These are phyloP conservation scores for Umbellularia californica DNA, from an alignment of 164 flowering plant species.

Conservation along the genomic window DNA sequence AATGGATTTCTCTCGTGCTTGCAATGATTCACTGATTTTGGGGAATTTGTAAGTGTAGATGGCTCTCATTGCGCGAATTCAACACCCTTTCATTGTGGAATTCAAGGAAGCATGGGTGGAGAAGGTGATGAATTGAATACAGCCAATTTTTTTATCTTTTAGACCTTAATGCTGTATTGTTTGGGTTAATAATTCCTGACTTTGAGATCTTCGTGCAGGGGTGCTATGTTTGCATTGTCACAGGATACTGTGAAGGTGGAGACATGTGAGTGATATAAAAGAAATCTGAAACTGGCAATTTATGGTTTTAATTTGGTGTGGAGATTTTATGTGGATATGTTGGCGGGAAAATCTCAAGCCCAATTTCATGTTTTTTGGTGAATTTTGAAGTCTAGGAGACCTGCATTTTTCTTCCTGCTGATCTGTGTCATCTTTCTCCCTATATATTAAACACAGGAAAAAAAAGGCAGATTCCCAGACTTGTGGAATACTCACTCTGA, in stretches of 20 bases:
- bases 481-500: not conserved
- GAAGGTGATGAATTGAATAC: slow-evolving; percentile 43
- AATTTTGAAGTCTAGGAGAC: no score
- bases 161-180: no score
- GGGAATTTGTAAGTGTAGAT: slow-evolving; percentile 36
- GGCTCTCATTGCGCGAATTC: slow-evolving; percentile 92
- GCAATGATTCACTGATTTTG: not conserved
- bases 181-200: slow-evolving; percentile 11
- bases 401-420: no score
- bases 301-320: no score
- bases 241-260: slow-evolving; percentile 99
- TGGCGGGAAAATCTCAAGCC: no score
- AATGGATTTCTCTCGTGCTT: not conserved
- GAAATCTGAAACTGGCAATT: no score
- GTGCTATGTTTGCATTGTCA: slow-evolving; percentile 97
- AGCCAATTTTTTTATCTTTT: not conserved
- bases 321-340: no score
- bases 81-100: slow-evolving; percentile 89
- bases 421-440: no score
- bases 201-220: slow-evolving; percentile 46
- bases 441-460: no score
- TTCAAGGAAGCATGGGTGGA: slow-evolving; percentile 99
- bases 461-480: not conserved
- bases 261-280: slow-evolving; percentile 71
- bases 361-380: no score